Conservation (phyloP, 1,284 basidiomycete species). For the Neolentinus lepideus region DNA sequence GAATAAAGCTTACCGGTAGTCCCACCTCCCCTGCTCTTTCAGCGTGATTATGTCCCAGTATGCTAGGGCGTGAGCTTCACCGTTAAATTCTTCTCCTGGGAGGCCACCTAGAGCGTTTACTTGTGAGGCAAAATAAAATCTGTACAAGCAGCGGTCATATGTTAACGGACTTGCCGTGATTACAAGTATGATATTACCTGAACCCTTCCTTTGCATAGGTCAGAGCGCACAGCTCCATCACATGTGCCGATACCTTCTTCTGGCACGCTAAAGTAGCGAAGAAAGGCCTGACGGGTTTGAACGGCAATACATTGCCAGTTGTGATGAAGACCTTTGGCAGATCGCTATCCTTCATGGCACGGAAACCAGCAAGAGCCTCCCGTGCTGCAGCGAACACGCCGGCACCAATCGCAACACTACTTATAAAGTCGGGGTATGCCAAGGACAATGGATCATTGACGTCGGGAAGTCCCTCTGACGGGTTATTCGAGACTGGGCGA, state of each 20-base stretch:
- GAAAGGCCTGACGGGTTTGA: constrained; percentile 7
- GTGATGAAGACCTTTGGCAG: constrained; percentile 21
- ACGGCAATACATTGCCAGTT: constrained; percentile 23
- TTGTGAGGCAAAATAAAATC: constrained; percentile 21
- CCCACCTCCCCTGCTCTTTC: constrained; percentile 9
- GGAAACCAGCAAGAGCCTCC: constrained; percentile 20
- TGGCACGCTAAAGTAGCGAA: constrained; percentile 15
- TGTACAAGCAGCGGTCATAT: constrained; percentile 4
- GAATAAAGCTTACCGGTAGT: constrained; percentile 10
- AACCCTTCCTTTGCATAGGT: constrained; percentile 19
- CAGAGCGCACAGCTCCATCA: constrained; percentile 16
- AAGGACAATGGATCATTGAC: constrained; percentile 16
- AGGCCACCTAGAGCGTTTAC: constrained; percentile 16
- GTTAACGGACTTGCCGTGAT: too few species aligned
- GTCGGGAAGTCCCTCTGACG: background rate
- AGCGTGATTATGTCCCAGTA: constrained; percentile 13
- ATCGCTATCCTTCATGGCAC: constrained; percentile 11
- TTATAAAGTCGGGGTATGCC: constrained; percentile 12
- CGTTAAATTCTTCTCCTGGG: constrained; percentile 13
- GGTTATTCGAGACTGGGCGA: background rate
- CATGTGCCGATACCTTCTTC: constrained; percentile 16
- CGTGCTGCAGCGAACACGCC: constrained; percentile 19
- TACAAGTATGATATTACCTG: too few species aligned
- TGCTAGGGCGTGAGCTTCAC: constrained; percentile 18
- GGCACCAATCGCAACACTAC: constrained; percentile 9